A percentile compares a stretch with the other conserved stretches of the same genome.
These are phyloP conservation scores for Amanita rimosa DNA, from an alignment of 768 basidiomycete genomes.

Conservation along the genomic window DNA sequence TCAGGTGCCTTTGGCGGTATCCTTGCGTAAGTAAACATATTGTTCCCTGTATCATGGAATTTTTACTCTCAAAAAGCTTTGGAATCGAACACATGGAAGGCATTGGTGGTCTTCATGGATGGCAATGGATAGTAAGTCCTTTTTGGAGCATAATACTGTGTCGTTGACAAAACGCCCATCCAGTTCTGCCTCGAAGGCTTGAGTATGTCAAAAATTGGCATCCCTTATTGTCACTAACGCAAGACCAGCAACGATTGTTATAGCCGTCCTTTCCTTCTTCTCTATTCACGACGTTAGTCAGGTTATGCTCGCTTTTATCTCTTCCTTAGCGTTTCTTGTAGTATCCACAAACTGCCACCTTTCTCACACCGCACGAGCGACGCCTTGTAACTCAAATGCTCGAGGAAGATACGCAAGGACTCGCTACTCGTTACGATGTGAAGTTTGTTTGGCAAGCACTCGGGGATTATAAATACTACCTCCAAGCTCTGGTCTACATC, in stretches of 20 bases:
- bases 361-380: conserved; percentile 36
- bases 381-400: conserved; percentile 26
- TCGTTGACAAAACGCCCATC: not conserved
- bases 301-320: not conserved
- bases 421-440: conserved; percentile 31
- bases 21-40: conserved; percentile 28
- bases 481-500: conserved; percentile 28
- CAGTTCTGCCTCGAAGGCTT: conserved; percentile 39
- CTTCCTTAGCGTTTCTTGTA: conserved; percentile 9
- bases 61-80: conserved; percentile 25
- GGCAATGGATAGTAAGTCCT: conserved; percentile 37
- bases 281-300: conserved; percentile 39
- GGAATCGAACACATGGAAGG: conserved; percentile 35
- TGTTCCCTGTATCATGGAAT: not conserved
- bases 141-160: too few species aligned
- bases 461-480: conserved; percentile 32
- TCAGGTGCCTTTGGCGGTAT: conserved; percentile 35
- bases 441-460: conserved; percentile 39
- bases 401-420: conserved; percentile 31
- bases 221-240: not conserved
- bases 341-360: conserved; percentile 50
- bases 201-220: conserved; percentile 6
- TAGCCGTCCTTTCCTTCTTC: conserved; percentile 33
- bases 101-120: conserved; percentile 25
- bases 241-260: conserved; percentile 20